Percentiles rank a stretch among this genome's conserved stretches.
phyloP scores from a whole-genome alignment of 2,329 filamentous ascomycete genomes.

The Trichoderma polysporum region DNA sequence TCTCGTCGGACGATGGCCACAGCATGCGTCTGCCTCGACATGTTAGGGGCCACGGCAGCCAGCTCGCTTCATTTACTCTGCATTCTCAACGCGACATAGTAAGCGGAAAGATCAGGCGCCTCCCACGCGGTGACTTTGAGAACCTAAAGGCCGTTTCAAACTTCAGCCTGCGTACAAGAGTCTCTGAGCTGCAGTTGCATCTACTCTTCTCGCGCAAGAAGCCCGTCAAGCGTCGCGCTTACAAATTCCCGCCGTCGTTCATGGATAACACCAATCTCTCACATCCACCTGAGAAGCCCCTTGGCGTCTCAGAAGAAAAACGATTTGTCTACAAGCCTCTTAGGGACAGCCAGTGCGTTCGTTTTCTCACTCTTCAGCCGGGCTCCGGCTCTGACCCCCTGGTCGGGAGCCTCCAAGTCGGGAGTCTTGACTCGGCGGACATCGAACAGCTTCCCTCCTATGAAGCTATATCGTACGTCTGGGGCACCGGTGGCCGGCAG shows the following conservation, averaged over 20 bases:
- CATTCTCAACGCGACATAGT: neutral
- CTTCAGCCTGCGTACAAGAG: neutral
- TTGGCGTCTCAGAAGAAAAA: neutral
- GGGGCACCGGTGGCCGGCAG: slow-evolving; percentile 31
- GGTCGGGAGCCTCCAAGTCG: slow-evolving; percentile 29
- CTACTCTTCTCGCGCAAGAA: neutral
- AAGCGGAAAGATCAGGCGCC: neutral
- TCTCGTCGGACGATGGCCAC: neutral
- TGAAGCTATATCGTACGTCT: slow-evolving; percentile 40
- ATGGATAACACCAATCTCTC: neutral
- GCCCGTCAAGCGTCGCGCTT: slow-evolving; percentile 3
- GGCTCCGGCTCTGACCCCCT: slow-evolving; percentile 31
- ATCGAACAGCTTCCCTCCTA: slow-evolving; percentile 25
- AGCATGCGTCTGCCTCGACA: neutral
- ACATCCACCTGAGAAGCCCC: neutral
- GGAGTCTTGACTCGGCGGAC: slow-evolving; percentile 27
- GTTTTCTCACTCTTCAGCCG: slow-evolving; percentile 36
- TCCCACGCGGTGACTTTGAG: neutral
- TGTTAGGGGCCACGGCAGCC: neutral
- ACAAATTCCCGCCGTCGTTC: neutral
- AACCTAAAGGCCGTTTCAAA: no score
- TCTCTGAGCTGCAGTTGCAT: neutral
- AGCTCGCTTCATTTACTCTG: neutral
- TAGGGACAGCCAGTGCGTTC: slow-evolving; percentile 27
- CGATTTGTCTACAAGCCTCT: slow-evolving; percentile 28